Evolutionary conservation across 768 basidiomycete species (phyloP).

Genomic region (Kwoniella pini): DNA sequence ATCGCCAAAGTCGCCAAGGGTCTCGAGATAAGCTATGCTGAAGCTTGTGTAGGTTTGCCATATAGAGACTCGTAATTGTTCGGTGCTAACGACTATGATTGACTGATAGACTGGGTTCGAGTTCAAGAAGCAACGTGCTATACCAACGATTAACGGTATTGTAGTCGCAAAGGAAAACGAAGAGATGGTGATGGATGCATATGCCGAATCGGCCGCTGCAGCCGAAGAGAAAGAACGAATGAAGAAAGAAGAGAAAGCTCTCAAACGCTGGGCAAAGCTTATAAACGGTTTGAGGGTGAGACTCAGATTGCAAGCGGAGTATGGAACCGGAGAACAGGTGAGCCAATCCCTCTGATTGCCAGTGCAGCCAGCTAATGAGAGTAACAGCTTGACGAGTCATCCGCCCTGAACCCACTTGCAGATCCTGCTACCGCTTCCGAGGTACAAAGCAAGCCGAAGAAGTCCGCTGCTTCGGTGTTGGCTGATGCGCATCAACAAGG

Average conservation of each 20-base stretch:
- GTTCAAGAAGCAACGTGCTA: constrained; percentile 87
- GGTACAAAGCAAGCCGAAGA: not conserved
- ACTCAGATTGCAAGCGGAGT: constrained; percentile 76
- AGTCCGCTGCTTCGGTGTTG: constrained; percentile 16
- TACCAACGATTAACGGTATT: constrained; percentile 79
- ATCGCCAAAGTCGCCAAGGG: constrained; percentile 83
- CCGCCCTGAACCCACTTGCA: constrained; percentile 36
- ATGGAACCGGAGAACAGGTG: constrained; percentile 55
- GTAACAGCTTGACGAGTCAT: constrained; percentile 30
- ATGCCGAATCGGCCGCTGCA: constrained; percentile 74
- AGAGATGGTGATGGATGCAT: constrained; percentile 74
- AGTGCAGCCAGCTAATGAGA: not conserved
- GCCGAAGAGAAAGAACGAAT: constrained; percentile 72
- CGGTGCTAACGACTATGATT: not conserved
- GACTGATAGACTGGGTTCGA: constrained; percentile 83
- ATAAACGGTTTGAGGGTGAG: constrained; percentile 86
- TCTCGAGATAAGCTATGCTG: constrained; percentile 85
- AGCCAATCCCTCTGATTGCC: not conserved
- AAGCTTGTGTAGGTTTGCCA: constrained; percentile 90
- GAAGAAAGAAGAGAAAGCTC: constrained; percentile 73
- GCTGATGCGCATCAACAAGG: constrained; percentile 17
- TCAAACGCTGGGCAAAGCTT: constrained; percentile 86
- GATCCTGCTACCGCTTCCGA: constrained; percentile 11
- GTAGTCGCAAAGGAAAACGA: constrained; percentile 84
- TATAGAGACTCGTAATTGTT: too few relatives aligned